phyloP scores from a whole-genome alignment of 441 rosid species.

The Mallotus japonicus region DNA sequence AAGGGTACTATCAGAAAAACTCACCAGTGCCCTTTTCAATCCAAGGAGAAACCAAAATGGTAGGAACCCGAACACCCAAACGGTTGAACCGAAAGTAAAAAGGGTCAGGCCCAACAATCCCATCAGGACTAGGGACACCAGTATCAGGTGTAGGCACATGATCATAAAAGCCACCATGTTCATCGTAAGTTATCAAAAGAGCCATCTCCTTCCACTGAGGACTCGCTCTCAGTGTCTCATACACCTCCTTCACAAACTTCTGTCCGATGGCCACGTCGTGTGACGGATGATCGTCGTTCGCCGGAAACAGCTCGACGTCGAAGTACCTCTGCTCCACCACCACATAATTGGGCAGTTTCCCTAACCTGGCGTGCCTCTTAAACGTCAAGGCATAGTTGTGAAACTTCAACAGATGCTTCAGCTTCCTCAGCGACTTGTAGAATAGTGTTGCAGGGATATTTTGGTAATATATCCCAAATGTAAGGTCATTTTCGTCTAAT shows the following conservation, averaged over 20 bases:
- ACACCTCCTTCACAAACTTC: constrained; percentile 86
- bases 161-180: constrained; percentile 91
- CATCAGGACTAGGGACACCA: constrained; percentile 85
- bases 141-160: constrained; percentile 85
- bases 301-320: constrained; percentile 58
- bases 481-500: constrained; percentile 69
- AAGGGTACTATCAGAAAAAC: constrained; percentile 12
- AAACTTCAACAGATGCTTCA: constrained; percentile 61
- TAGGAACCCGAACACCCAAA: constrained; percentile 87
- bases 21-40: constrained; percentile 86
- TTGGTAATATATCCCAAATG: constrained; percentile 87
- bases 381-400: constrained; percentile 60
- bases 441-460: constrained; percentile 89
- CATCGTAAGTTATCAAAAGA: constrained; percentile 80
- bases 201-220: constrained; percentile 98
- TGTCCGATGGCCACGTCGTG: constrained; percentile 88
- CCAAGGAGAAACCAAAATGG: constrained; percentile 82
- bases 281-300: constrained; percentile 94
- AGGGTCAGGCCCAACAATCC: constrained; percentile 84
- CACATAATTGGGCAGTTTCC: constrained; percentile 74
- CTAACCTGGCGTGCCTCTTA: constrained; percentile 61
- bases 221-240: constrained; percentile 75
- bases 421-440: constrained; percentile 61
- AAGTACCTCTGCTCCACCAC: constrained; percentile 90
- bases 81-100: constrained; percentile 79